Conservation (phyloP, 2,329 filamentous ascomycete genomes). For the Pestalotiopsis sp. region DNA sequence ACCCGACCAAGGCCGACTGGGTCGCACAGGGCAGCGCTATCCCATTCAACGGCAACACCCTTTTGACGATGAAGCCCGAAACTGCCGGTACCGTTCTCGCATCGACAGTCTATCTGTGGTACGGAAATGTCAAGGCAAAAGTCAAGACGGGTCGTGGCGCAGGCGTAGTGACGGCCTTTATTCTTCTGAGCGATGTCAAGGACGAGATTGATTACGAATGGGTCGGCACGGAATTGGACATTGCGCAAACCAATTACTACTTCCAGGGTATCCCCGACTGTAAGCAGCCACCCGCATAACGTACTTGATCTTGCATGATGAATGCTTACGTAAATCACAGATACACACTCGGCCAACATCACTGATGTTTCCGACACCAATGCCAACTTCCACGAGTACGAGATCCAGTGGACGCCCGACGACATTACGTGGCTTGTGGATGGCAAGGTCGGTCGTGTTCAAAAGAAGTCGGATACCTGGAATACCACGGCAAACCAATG, state of each 20-base stretch:
- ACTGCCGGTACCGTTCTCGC: slow-evolving; percentile 88
- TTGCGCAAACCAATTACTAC: slow-evolving; percentile 94
- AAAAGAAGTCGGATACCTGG: slow-evolving; percentile 80
- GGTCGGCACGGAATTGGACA: slow-evolving; percentile 76
- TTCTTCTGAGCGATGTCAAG: slow-evolving; percentile 92
- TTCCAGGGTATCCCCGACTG: slow-evolving; percentile 92
- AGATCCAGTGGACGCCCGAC: slow-evolving; percentile 91
- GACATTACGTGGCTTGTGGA: slow-evolving; percentile 86
- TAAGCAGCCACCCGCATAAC: slow-evolving; percentile 50
- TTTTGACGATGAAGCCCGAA: slow-evolving; percentile 87
- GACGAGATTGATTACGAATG: slow-evolving; percentile 99
- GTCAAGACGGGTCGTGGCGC: slow-evolving; percentile 82
- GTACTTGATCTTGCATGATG: neutral
- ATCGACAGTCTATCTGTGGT: slow-evolving; percentile 90
- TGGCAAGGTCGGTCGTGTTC: slow-evolving; percentile 73
- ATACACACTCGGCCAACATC: slow-evolving; percentile 76
- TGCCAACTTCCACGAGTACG: slow-evolving; percentile 82
- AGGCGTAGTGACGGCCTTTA: slow-evolving; percentile 97
- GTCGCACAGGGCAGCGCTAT: slow-evolving; percentile 80
- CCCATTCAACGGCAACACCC: slow-evolving; percentile 66
- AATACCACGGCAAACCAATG: slow-evolving; percentile 82
- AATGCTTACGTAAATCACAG: slow-evolving; percentile 43
- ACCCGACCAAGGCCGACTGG: slow-evolving; percentile 82
- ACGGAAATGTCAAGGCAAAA: slow-evolving; percentile 85
- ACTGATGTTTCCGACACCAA: slow-evolving; percentile 69